Base-by-base conservation (phyloP, 805 yeast genomes). In the Kodamaea laetipori region DNA sequence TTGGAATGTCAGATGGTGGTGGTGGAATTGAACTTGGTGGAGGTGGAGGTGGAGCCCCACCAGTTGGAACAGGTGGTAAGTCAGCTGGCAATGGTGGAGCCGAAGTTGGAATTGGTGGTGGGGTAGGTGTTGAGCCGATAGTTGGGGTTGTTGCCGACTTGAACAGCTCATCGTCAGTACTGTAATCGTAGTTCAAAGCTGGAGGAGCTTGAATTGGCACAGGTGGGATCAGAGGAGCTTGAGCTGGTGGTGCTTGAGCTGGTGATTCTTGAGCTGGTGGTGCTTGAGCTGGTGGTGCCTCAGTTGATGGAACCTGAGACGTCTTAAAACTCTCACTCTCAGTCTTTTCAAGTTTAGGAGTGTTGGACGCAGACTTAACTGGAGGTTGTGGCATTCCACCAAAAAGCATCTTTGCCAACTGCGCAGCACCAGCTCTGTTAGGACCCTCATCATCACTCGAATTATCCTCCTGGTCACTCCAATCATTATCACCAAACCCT, bases 401-500 rank as follows among this genome's bases (percentile, higher is more conserved):
- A 57, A 78, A 78, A 40, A 78, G 60, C 57, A 78, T 62, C 37
- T 73, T 74, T 1, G 83, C 83, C 41, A 78, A 62, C 41, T 77
- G 77, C 1, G 81, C 81, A 31, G 81, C 82, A 31, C 80, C 81
- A 0, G 75, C 73, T 39, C 74, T 61, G 44, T 74, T 69, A 15
- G 63, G 80, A 56, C 52, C 72, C 41, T 71, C 76, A 38, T 77
- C 82, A 40, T 75, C 79, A 10, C 76, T 77, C 10, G 67, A 68
- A 13, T 66, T 72, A 3, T 67, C 60, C 43, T 63, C 57, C 23
- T 64, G 53, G 41, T 76, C 79, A 47, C 80, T 80, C 66, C 76
- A 76, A 44, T 67, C 81, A 30, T 65, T 70, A 19, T 57, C 63
- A 6, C 66, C 64, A 32, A 67, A 54, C 3, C 83, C 83, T 61